Conservation (phyloP, 2,329 filamentous ascomycete genomes). For the Ophiostoma perfectum region DNA sequence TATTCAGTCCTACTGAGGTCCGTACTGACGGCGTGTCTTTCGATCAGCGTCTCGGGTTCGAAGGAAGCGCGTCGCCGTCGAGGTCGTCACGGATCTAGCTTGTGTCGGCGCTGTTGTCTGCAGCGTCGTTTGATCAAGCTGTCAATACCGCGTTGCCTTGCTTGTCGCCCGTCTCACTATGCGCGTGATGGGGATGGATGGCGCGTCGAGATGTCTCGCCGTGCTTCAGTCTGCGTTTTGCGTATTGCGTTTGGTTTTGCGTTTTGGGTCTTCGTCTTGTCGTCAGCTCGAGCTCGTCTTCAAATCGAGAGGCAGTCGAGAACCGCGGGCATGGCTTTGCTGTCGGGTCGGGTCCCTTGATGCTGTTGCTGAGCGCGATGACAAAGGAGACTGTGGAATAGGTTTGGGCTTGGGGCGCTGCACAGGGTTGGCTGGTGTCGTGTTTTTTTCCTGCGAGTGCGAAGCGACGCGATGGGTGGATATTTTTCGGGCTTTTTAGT, state of each 20-base stretch:
- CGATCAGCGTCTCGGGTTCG: background rate
- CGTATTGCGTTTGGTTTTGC: background rate
- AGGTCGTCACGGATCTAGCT: constrained; percentile 1
- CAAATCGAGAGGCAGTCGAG: background rate
- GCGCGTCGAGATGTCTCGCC: constrained; percentile 1
- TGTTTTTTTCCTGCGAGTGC: constrained; percentile 12
- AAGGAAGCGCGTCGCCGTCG: constrained; percentile 12
- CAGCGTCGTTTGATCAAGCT: too few species aligned
- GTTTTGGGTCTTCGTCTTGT: background rate
- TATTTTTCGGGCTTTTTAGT: constrained; percentile 9
- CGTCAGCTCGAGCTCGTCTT: background rate
- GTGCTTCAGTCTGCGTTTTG: background rate
- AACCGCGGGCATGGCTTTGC: constrained; percentile 6
- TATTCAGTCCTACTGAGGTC: too few species aligned
- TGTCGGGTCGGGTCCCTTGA: background rate
- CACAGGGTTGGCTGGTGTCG: constrained; percentile 8
- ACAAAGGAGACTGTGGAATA: background rate
- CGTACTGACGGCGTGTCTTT: too few species aligned
- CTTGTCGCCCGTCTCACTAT: background rate
- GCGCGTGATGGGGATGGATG: background rate
- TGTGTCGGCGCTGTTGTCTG: background rate
- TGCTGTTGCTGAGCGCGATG: background rate
- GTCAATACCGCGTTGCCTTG: background rate
- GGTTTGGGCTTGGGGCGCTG: background rate
- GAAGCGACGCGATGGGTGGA: constrained; percentile 14